Percentiles rank a stretch among this genome's conserved stretches.
Conservation (phyloP, 192 early-diverging fungal species). For the Gonapodya sp. region DNA sequence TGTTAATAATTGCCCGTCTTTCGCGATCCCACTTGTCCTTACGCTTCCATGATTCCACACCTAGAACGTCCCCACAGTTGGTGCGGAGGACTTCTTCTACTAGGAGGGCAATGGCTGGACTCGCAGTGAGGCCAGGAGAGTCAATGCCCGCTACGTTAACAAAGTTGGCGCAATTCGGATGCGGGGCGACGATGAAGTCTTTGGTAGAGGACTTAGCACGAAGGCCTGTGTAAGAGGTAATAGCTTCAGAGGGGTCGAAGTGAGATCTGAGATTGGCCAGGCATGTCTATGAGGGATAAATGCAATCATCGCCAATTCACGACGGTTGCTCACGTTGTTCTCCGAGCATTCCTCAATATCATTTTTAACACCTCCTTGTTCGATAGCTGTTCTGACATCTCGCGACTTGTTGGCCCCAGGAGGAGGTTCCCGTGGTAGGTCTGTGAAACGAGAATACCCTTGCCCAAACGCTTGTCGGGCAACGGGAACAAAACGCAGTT, state of each 20-base stretch:
- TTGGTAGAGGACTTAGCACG: slow-evolving; percentile 30
- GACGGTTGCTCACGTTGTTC: neutral
- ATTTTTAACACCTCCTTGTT: slow-evolving; percentile 26
- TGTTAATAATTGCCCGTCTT: slow-evolving; percentile 25
- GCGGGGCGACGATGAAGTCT: slow-evolving; percentile 37
- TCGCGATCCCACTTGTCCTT: slow-evolving; percentile 21
- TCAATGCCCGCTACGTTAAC: slow-evolving; percentile 43
- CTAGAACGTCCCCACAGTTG: neutral
- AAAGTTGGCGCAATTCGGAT: slow-evolving; percentile 16
- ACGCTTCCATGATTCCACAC: neutral
- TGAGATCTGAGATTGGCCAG: slow-evolving; percentile 16
- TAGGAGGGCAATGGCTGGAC: slow-evolving; percentile 29
- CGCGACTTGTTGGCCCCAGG: slow-evolving; percentile 35
- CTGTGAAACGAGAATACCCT: slow-evolving; percentile 37
- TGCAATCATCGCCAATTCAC: neutral
- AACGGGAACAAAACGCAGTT: slow-evolving; percentile 34
- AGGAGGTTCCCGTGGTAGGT: slow-evolving; percentile 36
- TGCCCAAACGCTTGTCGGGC: slow-evolving; percentile 24
- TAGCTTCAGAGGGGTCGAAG: slow-evolving; percentile 30
- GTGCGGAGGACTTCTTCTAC: slow-evolving; percentile 21
- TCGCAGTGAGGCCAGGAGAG: slow-evolving; percentile 33
- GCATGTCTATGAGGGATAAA: too few relatives aligned
- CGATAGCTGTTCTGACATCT: slow-evolving; percentile 20
- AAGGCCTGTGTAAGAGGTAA: slow-evolving; percentile 35
- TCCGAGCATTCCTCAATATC: slow-evolving; percentile 17